Percentiles rank a stretch among this genome's conserved stretches.
Conservation (phyloP, 768 basidiomycete genomes). For the Coprinellus micaceus region DNA sequence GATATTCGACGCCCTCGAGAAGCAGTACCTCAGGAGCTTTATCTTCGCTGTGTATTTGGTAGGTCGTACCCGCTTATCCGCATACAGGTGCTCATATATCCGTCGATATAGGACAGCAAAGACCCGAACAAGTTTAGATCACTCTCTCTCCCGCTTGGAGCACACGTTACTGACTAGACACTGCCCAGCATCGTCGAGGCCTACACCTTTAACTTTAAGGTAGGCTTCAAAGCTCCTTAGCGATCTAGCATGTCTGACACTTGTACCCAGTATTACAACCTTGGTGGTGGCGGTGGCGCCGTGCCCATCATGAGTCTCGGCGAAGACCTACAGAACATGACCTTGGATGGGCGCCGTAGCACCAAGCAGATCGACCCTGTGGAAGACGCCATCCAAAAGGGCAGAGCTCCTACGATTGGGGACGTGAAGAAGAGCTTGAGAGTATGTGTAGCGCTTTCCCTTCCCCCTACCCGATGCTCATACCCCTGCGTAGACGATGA, state of each 20-base stretch:
- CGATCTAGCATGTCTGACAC: background rate
- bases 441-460: conserved; percentile 31
- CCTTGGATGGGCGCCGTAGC: conserved; percentile 27
- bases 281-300: conserved; percentile 54
- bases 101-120: conserved; percentile 73
- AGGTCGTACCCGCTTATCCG: no score
- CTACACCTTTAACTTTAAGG: conserved; percentile 85
- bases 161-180: background rate
- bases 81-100: no score
- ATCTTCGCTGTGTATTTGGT: conserved; percentile 85
- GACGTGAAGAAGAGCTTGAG: conserved; percentile 84
- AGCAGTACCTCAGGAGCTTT: conserved; percentile 80
- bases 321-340: conserved; percentile 51
- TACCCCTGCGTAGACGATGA: conserved; percentile 47
- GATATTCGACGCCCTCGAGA: conserved; percentile 82
- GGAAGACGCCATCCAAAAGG: conserved; percentile 52
- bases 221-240: conserved; percentile 24
- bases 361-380: conserved; percentile 48
- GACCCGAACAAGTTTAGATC: conserved; percentile 76
- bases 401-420: conserved; percentile 65
- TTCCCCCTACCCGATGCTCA: background rate
- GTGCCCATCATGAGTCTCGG: conserved; percentile 76
- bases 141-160: no score
- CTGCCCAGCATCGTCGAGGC: conserved; percentile 72
- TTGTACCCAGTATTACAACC: conserved; percentile 55